Evolutionary conservation across 345 rosid species (phyloP).

Genomic region (Firmiana major): DNA sequence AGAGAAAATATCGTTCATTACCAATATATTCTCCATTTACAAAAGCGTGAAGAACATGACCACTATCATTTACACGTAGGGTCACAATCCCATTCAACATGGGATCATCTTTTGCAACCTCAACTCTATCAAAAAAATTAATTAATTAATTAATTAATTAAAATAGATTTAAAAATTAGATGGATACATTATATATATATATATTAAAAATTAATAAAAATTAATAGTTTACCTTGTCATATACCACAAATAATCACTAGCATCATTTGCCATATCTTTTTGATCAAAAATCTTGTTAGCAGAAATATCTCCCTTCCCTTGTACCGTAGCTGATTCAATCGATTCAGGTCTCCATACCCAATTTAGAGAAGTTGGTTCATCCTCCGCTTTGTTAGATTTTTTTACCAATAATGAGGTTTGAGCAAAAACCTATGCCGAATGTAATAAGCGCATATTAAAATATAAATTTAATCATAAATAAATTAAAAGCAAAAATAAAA

Average conservation of each 20-base stretch:
- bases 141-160: neutral
- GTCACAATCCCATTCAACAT: conserved; percentile 12
- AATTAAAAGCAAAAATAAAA: too few species aligned
- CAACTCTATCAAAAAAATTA: conserved; percentile 15
- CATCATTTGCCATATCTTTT: conserved; percentile 44
- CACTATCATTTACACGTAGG: conserved; percentile 32
- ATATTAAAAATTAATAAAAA: neutral
- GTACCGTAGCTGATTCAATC: conserved; percentile 16
- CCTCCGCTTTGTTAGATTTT: conserved; percentile 18
- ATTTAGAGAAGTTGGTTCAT: conserved; percentile 28
- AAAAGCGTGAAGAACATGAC: conserved; percentile 41
- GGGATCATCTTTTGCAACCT: conserved; percentile 12
- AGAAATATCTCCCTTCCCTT: conserved; percentile 34
- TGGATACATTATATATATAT: neutral
- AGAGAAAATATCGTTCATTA: neutral
- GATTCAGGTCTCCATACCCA: conserved; percentile 69
- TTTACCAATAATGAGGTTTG: conserved; percentile 50
- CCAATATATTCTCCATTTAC: conserved; percentile 34
- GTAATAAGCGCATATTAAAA: neutral
- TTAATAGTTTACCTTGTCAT: conserved; percentile 5
- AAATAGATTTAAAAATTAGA: neutral
- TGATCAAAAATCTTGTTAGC: conserved; percentile 45
- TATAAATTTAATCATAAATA: too few species aligned
- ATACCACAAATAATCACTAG: conserved; percentile 67
- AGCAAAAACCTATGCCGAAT: conserved; percentile 34